Evolutionary conservation across 1,139 yeast species (phyloP), one percentile per base, ranked within the genome.

Genomic region (Schwanniomyces etchellsii): DNA sequence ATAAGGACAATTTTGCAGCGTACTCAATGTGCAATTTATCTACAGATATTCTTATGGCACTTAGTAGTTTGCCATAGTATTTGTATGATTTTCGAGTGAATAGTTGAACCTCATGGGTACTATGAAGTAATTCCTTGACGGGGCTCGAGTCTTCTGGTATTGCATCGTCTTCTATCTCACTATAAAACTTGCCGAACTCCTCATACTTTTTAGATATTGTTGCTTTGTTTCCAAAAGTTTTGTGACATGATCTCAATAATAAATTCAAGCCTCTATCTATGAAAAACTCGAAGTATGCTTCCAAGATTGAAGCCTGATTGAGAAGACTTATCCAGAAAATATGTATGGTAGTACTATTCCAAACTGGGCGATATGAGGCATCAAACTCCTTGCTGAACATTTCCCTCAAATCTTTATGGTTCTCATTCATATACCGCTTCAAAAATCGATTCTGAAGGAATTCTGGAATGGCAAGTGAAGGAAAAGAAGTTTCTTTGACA

Each of bases 251-350:
- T 17, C 52, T 55, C 27, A 64, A 42, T 11, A 65, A 38, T 3
- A 60, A 50, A 32, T 59, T 64, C 27, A 64, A 46, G 0, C 68
- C 51, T 28, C 64, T 52, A 35, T 64, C 71, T 45, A 64, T 51
- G 35, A 64, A 55, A 35, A 62, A 64, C 2, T 54, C 47, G 37
- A 54, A 60, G 34, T 57, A 60, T 5, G 59, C 47, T 14, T 51
- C 47, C 20, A 54, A 38, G 7, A 48, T 42, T 12, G 45, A 45
- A 20, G 58, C 48, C 26, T 55, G 55, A 32, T 53, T 48, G 31
- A 50, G 56, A 5, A 61, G 47, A 0, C 50, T 34, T n/a, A 43
- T 35, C 68, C 67, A 63, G 23, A 64, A 45, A 14, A 34, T 32
- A 16, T 42, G 37, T n/a, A 43, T 33, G 16, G 44, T 41, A 6